Evolutionary conservation across 1,284 basidiomycete species (phyloP).

Genomic region (Puccinia triticina): DNA sequence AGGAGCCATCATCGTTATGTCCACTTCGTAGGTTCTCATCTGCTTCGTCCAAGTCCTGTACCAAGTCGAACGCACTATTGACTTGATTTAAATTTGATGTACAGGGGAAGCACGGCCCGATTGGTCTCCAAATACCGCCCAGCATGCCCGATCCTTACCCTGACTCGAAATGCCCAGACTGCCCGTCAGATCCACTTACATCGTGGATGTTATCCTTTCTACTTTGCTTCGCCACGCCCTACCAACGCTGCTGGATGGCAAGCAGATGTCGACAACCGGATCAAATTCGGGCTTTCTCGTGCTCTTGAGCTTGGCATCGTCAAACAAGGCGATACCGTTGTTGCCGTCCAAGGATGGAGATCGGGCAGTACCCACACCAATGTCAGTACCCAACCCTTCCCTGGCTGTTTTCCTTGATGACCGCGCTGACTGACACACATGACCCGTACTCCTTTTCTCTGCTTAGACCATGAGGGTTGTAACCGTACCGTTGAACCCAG

Average conservation of each 20-base stretch:
- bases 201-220: conserved; percentile 96
- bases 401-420: not conserved
- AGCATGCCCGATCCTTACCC: conserved; percentile 88
- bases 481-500: conserved; percentile 34
- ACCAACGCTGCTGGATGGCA: conserved; percentile 91
- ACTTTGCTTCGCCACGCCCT: conserved; percentile 89
- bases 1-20: conserved; percentile 91
- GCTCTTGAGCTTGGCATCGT: conserved; percentile 87
- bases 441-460: not conserved
- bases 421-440: too few relatives aligned
- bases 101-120: conserved; percentile 89
- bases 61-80: not conserved
- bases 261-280: conserved; percentile 90
- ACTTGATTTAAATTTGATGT: not conserved
- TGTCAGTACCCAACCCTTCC: conserved; percentile 52
- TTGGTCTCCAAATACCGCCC: conserved; percentile 97
- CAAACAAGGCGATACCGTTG: conserved; percentile 83
- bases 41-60: not conserved
- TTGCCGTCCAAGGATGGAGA: conserved; percentile 98
- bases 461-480: conserved; percentile 49
- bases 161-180: conserved; percentile 94
- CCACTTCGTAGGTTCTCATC: conserved; percentile 65
- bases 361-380: conserved; percentile 86
- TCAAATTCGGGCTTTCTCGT: conserved; percentile 83
- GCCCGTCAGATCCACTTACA: conserved; percentile 95